Percentiles rank a stretch among this genome's conserved stretches.
These are phyloP conservation scores for Daedaleopsis nitida DNA, from an alignment of 768 basidiomycete species.

Conservation along the genomic window DNA sequence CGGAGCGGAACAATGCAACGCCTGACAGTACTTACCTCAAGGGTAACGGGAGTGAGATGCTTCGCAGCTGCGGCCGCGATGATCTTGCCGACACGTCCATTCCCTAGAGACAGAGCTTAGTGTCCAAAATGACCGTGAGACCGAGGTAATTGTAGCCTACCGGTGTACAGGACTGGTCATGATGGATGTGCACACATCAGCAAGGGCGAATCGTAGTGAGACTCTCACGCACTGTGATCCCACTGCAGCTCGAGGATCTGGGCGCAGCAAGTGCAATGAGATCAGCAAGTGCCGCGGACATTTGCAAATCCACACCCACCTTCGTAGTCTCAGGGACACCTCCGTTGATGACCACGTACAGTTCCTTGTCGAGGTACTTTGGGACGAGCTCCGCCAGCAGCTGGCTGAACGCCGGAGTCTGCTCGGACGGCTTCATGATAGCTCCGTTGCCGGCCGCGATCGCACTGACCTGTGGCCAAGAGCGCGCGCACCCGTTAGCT, in stretches of 20 bases:
- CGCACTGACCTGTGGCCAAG: conserved; percentile 45
- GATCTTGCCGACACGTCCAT: conserved; percentile 46
- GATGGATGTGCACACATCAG: background rate
- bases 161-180: conserved; percentile 60
- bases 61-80: conserved; percentile 77
- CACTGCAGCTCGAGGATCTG: conserved; percentile 72
- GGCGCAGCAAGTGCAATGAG: background rate
- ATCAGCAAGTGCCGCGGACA: background rate
- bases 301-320: conserved; percentile 27
- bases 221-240: conserved; percentile 50
- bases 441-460: conserved; percentile 77
- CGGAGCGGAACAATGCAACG: background rate
- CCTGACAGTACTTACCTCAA: conserved; percentile 41
- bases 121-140: background rate
- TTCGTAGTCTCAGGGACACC: conserved; percentile 64
- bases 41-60: conserved; percentile 67
- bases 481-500: no score
- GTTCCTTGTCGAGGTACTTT: conserved; percentile 70
- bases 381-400: conserved; percentile 68
- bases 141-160: conserved; percentile 2
- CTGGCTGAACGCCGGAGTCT: conserved; percentile 53
- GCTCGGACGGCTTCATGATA: conserved; percentile 75
- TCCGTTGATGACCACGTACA: conserved; percentile 71
- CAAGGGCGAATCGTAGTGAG: background rate
- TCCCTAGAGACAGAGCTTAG: conserved; percentile 15